Conservation (phyloP, 768 basidiomycete species). For the Leccinum subgranulosum region DNA sequence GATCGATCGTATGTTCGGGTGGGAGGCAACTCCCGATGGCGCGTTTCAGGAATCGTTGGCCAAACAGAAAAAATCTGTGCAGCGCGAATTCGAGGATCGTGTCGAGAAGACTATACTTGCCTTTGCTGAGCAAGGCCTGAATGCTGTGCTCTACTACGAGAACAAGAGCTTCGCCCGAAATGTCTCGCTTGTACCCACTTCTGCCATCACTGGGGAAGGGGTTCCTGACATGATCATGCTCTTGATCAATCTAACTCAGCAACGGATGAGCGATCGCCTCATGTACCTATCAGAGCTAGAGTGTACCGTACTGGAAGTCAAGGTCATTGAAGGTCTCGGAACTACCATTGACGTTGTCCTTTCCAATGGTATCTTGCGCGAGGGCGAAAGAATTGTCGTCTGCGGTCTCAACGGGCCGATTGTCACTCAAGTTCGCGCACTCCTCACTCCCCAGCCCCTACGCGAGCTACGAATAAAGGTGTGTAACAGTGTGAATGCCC, state of each 20-base stretch:
- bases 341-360: constrained; percentile 97
- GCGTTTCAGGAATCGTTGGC: constrained; percentile 90
- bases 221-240: constrained; percentile 99
- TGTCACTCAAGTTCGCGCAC: constrained; percentile 88
- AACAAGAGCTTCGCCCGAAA: constrained; percentile 94
- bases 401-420: constrained; percentile 98
- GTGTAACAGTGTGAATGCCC: constrained; percentile 22
- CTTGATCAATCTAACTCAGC: constrained; percentile 93
- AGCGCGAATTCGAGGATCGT: constrained; percentile 92
- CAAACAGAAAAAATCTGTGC: constrained; percentile 73
- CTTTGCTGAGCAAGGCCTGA: constrained; percentile 97
- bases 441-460: constrained; percentile 94
- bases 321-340: constrained; percentile 96
- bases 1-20: constrained; percentile 98
- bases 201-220: constrained; percentile 97
- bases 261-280: constrained; percentile 94
- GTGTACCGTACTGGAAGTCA: constrained; percentile 98
- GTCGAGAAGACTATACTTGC: constrained; percentile 81
- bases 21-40: constrained; percentile 88
- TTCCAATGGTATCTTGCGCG: constrained; percentile 88
- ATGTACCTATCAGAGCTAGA: constrained; percentile 98
- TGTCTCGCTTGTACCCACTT: constrained; percentile 96
- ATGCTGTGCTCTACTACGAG: constrained; percentile 93
- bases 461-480: constrained; percentile 96
- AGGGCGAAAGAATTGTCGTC: constrained; percentile 92